phyloP scores from a whole-genome alignment of 345 rosid species.

The Ceriops zippeliana region DNA sequence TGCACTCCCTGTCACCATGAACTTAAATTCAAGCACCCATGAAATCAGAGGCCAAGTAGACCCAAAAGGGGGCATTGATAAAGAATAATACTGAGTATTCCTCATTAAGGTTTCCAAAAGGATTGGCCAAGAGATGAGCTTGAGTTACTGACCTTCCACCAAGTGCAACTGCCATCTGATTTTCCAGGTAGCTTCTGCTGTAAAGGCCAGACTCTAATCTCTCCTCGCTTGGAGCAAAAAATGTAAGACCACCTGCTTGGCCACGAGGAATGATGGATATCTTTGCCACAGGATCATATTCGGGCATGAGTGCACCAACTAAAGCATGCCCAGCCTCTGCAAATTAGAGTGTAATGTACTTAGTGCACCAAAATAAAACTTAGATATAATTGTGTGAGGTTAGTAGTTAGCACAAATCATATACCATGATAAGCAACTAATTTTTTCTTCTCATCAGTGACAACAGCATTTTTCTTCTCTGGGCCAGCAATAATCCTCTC shows the following conservation, averaged over 20 bases:
- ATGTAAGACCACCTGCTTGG: slow-evolving; percentile 97
- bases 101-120: no score
- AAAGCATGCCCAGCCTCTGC: slow-evolving; percentile 98
- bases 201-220: slow-evolving; percentile 95
- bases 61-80: not conserved
- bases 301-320: slow-evolving; percentile 97
- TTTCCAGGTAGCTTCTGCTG: slow-evolving; percentile 95
- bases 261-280: slow-evolving; percentile 96
- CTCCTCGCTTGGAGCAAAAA: slow-evolving; percentile 95
- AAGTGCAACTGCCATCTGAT: slow-evolving; percentile 97
- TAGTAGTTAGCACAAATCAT: not conserved
- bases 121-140: not conserved
- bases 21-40: not conserved
- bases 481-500: slow-evolving; percentile 99
- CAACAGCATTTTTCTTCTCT: slow-evolving; percentile 96
- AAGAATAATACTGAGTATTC: no score
- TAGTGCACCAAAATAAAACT: not conserved
- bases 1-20: not conserved
- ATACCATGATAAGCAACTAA: slow-evolving; percentile 92
- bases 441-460: slow-evolving; percentile 87
- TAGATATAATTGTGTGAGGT: not conserved
- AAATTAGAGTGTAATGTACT: slow-evolving; percentile 13
- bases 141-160: slow-evolving; percentile 79
- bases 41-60: not conserved
- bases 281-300: slow-evolving; percentile 95